These are phyloP conservation scores for Scutellaria minor DNA, from an alignment of 257 asterid species.

Conservation along the genomic window DNA sequence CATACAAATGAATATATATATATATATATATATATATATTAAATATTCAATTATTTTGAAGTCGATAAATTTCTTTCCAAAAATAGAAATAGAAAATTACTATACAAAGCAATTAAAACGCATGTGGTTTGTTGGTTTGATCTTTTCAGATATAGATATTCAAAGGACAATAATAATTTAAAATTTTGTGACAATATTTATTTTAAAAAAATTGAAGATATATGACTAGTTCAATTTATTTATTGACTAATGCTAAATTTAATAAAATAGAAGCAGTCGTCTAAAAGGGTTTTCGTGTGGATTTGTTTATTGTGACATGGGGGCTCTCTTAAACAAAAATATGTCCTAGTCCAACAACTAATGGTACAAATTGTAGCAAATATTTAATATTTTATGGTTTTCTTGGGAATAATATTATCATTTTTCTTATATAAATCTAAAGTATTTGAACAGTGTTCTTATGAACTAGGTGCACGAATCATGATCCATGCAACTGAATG, in stretches of 20 bases:
- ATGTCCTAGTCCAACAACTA: background rate
- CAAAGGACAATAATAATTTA: conserved; percentile 5
- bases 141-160: background rate
- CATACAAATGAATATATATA: too few relatives aligned
- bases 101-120: background rate
- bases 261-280: background rate
- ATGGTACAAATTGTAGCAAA: background rate
- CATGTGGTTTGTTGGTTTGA: conserved; percentile 15
- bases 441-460: too few relatives aligned
- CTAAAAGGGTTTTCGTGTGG: conserved; percentile 8
- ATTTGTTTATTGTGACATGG: background rate
- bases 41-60: too few relatives aligned
- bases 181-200: background rate
- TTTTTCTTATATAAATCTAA: too few relatives aligned
- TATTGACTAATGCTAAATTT: too few relatives aligned
- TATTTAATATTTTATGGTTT: background rate
- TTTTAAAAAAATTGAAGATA: background rate
- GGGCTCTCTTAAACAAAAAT: background rate
- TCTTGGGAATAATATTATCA: background rate
- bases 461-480: too few relatives aligned
- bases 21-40: too few relatives aligned
- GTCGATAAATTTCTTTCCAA: too few relatives aligned
- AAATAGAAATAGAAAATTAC: too few relatives aligned
- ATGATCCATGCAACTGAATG: too few relatives aligned
- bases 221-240: too few relatives aligned